phyloP scores from a whole-genome alignment of 2,329 filamentous ascomycete species.

The Ilyonectria robusta region DNA sequence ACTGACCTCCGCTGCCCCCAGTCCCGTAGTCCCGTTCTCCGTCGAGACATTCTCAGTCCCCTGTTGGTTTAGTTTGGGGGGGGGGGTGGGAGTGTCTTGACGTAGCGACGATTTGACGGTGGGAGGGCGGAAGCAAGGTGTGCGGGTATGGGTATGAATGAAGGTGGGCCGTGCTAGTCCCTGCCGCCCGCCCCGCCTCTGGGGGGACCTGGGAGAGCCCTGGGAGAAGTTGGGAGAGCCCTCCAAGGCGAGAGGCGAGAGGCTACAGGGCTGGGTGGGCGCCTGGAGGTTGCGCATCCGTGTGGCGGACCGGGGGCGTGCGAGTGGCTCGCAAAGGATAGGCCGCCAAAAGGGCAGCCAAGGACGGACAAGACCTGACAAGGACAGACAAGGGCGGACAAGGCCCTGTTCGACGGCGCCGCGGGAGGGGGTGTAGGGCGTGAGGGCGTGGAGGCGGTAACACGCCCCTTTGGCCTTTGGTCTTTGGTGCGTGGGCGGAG shows the following conservation, averaged over 20 bases:
- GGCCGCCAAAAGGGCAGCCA: background rate
- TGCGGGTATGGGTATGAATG: background rate
- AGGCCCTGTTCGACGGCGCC: background rate
- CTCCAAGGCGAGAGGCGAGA: background rate
- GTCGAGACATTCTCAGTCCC: background rate
- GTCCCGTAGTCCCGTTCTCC: background rate
- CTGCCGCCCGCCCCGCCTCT: background rate
- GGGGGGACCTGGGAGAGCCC: conserved; percentile 5
- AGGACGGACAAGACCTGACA: background rate
- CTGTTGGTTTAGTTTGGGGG: background rate
- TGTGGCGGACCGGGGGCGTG: conserved; percentile 1
- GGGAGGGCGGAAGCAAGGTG: background rate
- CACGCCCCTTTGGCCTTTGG: background rate
- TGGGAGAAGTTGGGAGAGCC: conserved; percentile 6
- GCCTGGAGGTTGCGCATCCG: background rate
- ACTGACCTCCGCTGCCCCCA: background rate
- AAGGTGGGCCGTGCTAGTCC: background rate
- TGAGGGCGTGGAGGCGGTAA: background rate
- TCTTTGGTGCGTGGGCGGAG: too few species aligned
- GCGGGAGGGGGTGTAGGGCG: conserved; percentile 15
- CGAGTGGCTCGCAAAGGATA: background rate
- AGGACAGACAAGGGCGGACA: background rate
- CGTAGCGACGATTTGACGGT: conserved; percentile 3
- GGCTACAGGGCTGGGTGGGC: conserved; percentile 19
- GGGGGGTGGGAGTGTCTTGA: background rate